Base-by-base conservation (phyloP, 192 early-diverging fungal species). In the Kappamyces sp. region DNA sequence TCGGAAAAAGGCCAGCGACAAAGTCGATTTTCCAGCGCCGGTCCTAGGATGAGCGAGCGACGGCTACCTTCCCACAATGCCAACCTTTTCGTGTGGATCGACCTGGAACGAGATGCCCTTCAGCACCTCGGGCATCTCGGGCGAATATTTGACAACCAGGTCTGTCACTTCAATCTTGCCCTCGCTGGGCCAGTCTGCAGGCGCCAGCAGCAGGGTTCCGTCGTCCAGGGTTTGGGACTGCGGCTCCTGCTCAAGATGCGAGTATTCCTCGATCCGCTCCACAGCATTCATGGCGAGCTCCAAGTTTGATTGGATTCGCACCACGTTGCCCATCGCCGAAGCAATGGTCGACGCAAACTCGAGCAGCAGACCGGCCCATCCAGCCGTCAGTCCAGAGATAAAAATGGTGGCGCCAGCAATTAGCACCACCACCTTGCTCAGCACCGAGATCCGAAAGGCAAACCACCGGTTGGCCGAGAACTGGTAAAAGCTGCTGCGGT, bases 401-500 rank as follows among this genome's bases (percentile, higher is more conserved):
- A 63, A n/a, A 45, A 74, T 53, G 22, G 51, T 49, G 3, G 42
- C 9, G 14, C 84, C 88, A 35, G 91, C 81, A 35, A 69, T 71
- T 42, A 98, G 88, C 14, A 81, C 68, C n/a, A 95, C 88, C 22
- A 89, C 63, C 7, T 84, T 83, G 39, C 86, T 89, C 0, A 87
- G 71, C 29, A 88, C 64, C 50, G 92, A 91, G 35, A 88, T 88
- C 45, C 95, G 58, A 46, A 71, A 53, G 22, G 62, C 48, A n/a
- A 79, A 62, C 74, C 74, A 79, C 35, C 77, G 76, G 76, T 91
- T 93, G 14, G 80, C 77, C 3, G 80, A 88, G 90, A 91, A 94
- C 70, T 94, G 73, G 64, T 86, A 84, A 49, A 92, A 86, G 66
- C 83, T 94, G 1, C 91, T 86, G 11, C 91, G 75, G 70, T 94